Evolutionary conservation across 495 filamentous ascomycete genomes (phyloP), one percentile per base, ranked within the genome.

Genomic region (Thozetella sp.): DNA sequence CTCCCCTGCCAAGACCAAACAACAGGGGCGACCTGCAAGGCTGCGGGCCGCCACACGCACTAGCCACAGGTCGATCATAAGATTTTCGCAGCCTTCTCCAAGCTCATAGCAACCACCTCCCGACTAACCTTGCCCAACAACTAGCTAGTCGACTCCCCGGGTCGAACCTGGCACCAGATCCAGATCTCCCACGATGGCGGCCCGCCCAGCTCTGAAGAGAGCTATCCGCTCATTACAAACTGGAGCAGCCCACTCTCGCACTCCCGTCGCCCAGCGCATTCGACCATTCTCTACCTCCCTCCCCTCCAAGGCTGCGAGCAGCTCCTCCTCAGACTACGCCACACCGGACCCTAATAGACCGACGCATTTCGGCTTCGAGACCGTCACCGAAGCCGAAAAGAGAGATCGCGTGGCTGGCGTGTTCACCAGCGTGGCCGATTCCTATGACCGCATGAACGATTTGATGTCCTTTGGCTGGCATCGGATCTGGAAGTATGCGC

Each of bases 401-500:
- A 69, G 66, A 25, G 70, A 77, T 65, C 70, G 68, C 20, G 95
- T 98, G 22, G 89, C 87, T 64, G 85, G 85, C 45, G 95, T 99
- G 60, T 99, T 98, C 82, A 95, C 93, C 75, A 96, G 92, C 70
- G 94, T 99, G 53, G 94, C 95, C 64, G 85, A 91, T 52, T 91
- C 88, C 25, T 88, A 95, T 80, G 93, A 97, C 72, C 87, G 86
- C 63, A 99, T 99, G 95, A 99, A 99, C 83, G 95, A 99, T 74
- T 85, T 97, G 53, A 98, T 99, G 95, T 97, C 93, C 45, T 86
- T 98, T 24, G 93, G 93, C 34, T 93, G 96, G 77, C 95, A 99
- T 76, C 91, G 95, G 17, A 80, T 98, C 52, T 99, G 95, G 95
- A 99, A 99, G 76, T 77, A 48, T 19, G 74, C 66, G 25, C 52